Base-by-base conservation (phyloP, 495 filamentous ascomycete genomes). In the Polyplosphaeria fusca region DNA sequence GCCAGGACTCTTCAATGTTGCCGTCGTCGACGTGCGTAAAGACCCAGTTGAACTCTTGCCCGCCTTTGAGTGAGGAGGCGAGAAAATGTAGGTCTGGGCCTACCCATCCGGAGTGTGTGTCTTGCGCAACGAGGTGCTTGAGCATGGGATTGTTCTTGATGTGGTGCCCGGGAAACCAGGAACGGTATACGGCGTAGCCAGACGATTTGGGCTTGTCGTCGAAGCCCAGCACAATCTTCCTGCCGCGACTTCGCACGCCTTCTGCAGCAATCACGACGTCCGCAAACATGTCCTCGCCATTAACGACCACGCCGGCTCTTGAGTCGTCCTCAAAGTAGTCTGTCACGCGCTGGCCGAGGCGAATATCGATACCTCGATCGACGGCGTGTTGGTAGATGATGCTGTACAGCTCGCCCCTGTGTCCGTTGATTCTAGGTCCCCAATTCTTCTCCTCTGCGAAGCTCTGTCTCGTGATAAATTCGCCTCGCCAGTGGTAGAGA, bases 191-290 rank as follows among this genome's bases (percentile, higher is more conserved):
- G 4, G 83, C 81, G 64, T 84, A 85, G 5, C 83, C 82, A 2
- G 74, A 78, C 0, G 71, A 67, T 65, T 82, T 81, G 0, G 82
- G 81, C 49, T 76, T 76, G 61, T 84, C 82, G 49, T 85, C 81
- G 42, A 79, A 80, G 2, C 83, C 83, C 5, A 85, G 71, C 30
- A 84, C 81, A 35, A 85, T 76, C 58, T 77, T 82, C 32, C 82
- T 67, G 11, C 79, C 81, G 35, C 73, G 76, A 16, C 79, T 82
- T 14, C 83, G 71, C 3, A 86, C 80, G 0, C 83, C 83, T 57
- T 86, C 83, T 12, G 82, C 83, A 4, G 80, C 82, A 35, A 86
- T 66, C 0, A 86, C 80, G 3, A 85, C 71, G 56, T 86, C 77
- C 0, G 73, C 83, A 0, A 65, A 55, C 22, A 83, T 69, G 5